Conservation (phyloP, 371 early-diverging fungal genomes). For the Batrachochytrium dendrobatidis region DNA sequence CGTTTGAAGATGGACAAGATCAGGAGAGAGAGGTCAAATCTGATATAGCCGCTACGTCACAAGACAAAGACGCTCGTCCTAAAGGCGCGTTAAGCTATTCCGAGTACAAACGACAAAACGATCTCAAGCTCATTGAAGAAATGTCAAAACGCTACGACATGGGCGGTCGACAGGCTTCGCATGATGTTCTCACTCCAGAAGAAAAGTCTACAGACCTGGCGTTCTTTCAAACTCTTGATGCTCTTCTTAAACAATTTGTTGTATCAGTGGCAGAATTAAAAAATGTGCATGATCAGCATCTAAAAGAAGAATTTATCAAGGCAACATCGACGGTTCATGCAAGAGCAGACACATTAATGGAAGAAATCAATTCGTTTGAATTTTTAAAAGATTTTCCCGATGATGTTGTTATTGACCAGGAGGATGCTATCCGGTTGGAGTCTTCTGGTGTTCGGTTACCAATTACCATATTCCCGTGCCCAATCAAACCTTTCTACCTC, state of each 20-base stretch:
- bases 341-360: slow-evolving; percentile 29
- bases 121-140: slow-evolving; percentile 31
- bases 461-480: slow-evolving; percentile 15
- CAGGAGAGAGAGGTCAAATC: no score
- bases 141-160: slow-evolving; percentile 27
- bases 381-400: slow-evolving; percentile 30
- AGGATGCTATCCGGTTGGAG: slow-evolving; percentile 21
- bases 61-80: not conserved
- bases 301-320: slow-evolving; percentile 25
- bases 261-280: slow-evolving; percentile 30
- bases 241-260: slow-evolving; percentile 26
- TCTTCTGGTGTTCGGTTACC: slow-evolving; percentile 11
- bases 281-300: slow-evolving; percentile 16
- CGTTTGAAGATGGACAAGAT: slow-evolving; percentile 11
- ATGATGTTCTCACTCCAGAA: slow-evolving; percentile 1
- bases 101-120: slow-evolving; percentile 39
- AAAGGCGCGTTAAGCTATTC: slow-evolving; percentile 18
- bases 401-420: slow-evolving; percentile 19
- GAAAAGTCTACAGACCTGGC: slow-evolving; percentile 13
- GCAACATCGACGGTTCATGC: slow-evolving; percentile 22
- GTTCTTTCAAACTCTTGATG: slow-evolving; percentile 31
- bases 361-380: slow-evolving; percentile 32
- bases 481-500: slow-evolving; percentile 14
- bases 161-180: not conserved
- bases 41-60: no score